These are phyloP conservation scores for Podospora appendiculata DNA, from an alignment of 495 filamentous ascomycete genomes.

Conservation along the genomic window DNA sequence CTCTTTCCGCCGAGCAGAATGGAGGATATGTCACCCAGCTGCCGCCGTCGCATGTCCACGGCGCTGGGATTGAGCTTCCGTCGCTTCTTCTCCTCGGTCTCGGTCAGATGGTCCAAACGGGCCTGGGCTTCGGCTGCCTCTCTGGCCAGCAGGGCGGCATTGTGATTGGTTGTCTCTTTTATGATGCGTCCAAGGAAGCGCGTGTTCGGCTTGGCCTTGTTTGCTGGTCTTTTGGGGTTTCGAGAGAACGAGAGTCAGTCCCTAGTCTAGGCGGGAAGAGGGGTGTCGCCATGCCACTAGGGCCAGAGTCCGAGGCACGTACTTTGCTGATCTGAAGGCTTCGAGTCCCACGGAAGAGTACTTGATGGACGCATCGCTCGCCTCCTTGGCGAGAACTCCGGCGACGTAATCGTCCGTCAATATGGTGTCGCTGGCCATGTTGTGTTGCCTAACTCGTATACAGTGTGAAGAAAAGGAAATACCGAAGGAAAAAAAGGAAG, in stretches of 20 bases:
- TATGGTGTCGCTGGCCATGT: constrained; percentile 29
- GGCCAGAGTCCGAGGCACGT: constrained; percentile 13
- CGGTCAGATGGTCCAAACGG: constrained; percentile 37
- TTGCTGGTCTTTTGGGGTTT: constrained; percentile 34
- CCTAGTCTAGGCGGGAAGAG: neutral
- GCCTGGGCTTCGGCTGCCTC: constrained; percentile 56
- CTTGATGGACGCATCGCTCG: constrained; percentile 55
- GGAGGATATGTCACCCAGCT: constrained; percentile 45
- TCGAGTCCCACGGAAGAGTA: constrained; percentile 68
- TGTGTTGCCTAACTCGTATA: neutral
- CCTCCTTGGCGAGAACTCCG: constrained; percentile 63
- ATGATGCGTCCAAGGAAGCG: constrained; percentile 84
- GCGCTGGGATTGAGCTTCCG: constrained; percentile 29
- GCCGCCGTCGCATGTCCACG: constrained; percentile 39
- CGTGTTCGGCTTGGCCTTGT: constrained; percentile 84
- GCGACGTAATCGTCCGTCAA: constrained; percentile 71
- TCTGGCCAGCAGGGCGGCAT: constrained; percentile 75
- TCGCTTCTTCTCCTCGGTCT: constrained; percentile 31
- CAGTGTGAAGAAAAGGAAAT: neutral
- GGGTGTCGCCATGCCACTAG: neutral
- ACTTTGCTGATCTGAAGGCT: constrained; percentile 62
- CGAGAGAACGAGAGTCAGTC: constrained; percentile 2
- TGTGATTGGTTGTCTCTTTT: constrained; percentile 81
- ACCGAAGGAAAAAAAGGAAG: too few relatives aligned
- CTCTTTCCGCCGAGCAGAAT: constrained; percentile 37